Evolutionary conservation across 2,329 filamentous ascomycete genomes (phyloP).

Genomic region (Diaporthe ampelina): DNA sequence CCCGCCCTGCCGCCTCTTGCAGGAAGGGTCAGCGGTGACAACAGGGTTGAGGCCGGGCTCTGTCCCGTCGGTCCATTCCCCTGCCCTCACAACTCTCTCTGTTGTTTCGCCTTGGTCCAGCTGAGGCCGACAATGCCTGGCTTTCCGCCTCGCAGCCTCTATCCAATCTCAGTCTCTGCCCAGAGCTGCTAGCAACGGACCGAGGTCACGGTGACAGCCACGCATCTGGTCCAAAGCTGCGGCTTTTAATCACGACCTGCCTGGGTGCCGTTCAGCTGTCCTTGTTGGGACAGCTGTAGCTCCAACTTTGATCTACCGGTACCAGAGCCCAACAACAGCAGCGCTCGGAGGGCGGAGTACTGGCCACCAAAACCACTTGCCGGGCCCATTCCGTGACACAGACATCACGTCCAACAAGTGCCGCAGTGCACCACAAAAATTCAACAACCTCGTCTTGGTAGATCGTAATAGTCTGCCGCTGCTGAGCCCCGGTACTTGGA

Average conservation of each 20-base stretch:
- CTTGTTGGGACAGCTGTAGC: conserved; percentile 11
- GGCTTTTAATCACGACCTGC: conserved; percentile 8
- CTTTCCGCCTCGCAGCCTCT: not conserved
- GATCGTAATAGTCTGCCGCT: conserved; percentile 33
- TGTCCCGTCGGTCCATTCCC: not conserved
- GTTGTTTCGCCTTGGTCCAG: conserved; percentile 8
- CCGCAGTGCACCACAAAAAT: conserved; percentile 31
- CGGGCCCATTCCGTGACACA: conserved; percentile 32
- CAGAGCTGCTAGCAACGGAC: conserved; percentile 1
- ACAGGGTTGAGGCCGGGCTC: not conserved
- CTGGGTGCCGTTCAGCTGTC: conserved; percentile 5
- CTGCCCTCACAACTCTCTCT: not conserved
- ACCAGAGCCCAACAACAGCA: conserved; percentile 19
- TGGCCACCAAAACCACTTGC: conserved; percentile 22
- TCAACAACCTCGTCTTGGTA: conserved; percentile 31
- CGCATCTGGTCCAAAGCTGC: not conserved
- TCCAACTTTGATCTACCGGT: conserved; percentile 25
- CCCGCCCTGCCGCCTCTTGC: not conserved
- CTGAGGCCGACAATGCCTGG: not conserved
- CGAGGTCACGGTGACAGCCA: conserved; percentile 12
- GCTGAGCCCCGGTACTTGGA: conserved; percentile 35
- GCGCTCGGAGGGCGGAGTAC: conserved; percentile 20
- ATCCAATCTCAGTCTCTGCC: not conserved
- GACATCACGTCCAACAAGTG: conserved; percentile 32
- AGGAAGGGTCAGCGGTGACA: not conserved